A percentile compares a stretch with the other conserved stretches of the same genome.
Conservation (phyloP, 495 filamentous ascomycete species). For the Penicillium desertorum region DNA sequence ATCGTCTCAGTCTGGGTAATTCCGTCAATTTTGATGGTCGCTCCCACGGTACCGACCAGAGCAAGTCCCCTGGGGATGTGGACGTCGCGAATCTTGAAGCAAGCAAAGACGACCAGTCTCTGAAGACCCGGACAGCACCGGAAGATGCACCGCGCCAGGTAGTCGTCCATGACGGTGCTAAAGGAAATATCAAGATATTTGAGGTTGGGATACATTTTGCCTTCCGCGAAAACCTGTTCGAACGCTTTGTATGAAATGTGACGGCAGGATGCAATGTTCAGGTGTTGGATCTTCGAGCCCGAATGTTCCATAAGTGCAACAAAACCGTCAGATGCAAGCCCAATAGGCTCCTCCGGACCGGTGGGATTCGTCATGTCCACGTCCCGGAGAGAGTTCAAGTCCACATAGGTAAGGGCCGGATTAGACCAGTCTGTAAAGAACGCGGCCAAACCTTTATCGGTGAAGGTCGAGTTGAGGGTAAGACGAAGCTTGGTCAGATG, state of each 20-base stretch:
- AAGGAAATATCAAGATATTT: constrained; percentile 75
- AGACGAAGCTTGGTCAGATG: constrained; percentile 74
- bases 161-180: constrained; percentile 70
- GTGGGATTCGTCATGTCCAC: constrained; percentile 67
- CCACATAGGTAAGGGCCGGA: constrained; percentile 61
- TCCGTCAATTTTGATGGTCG: constrained; percentile 51
- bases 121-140: constrained; percentile 68
- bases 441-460: constrained; percentile 64
- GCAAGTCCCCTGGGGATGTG: constrained; percentile 70
- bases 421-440: constrained; percentile 81
- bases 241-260: constrained; percentile 70
- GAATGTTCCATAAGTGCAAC: constrained; percentile 82
- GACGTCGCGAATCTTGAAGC: constrained; percentile 71
- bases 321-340: constrained; percentile 73
- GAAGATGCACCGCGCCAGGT: constrained; percentile 71
- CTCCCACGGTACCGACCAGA: constrained; percentile 59
- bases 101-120: constrained; percentile 78
- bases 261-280: constrained; percentile 77
- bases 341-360: constrained; percentile 56
- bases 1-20: constrained; percentile 27
- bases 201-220: constrained; percentile 61
- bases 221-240: constrained; percentile 64
- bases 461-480: constrained; percentile 68
- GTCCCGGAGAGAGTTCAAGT: constrained; percentile 72
- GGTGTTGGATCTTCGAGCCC: constrained; percentile 53